Conservation (phyloP, 2,329 filamentous ascomycete species). For the Blumeriella jaapii region DNA sequence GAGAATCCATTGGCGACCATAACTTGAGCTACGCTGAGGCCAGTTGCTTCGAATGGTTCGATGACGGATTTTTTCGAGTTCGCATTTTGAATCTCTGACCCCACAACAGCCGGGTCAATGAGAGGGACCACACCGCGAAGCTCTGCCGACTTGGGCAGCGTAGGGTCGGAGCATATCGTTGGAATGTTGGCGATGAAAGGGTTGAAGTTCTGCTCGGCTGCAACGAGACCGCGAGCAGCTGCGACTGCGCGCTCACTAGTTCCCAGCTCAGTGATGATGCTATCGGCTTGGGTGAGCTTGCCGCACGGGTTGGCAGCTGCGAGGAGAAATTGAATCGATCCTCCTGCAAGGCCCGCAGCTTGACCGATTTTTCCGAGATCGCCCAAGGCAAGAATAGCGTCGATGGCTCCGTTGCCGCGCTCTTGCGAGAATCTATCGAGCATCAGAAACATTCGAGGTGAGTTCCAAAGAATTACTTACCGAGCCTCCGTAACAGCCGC, state of each 20-base stretch:
- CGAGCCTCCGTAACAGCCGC: constrained; percentile 24
- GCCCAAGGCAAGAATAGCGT: constrained; percentile 40
- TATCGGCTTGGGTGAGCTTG: constrained; percentile 53
- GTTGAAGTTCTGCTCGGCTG: constrained; percentile 65
- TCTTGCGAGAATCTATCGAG: constrained; percentile 49
- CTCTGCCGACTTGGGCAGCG: constrained; percentile 46
- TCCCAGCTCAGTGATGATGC: constrained; percentile 51
- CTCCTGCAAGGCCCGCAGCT: constrained; percentile 52
- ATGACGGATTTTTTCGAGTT: constrained; percentile 41
- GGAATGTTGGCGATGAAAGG: constrained; percentile 48
- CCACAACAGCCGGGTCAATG: constrained; percentile 51
- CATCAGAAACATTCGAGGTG: too few relatives aligned
- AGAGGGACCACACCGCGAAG: constrained; percentile 57
- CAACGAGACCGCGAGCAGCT: constrained; percentile 50
- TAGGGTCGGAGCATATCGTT: constrained; percentile 51
- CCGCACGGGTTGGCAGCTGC: constrained; percentile 54
- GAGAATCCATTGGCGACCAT: constrained; percentile 49
- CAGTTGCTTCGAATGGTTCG: constrained; percentile 44
- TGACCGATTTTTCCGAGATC: constrained; percentile 45
- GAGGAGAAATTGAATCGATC: constrained; percentile 49
- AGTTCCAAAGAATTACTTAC: constrained; percentile 9
- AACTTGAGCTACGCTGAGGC: constrained; percentile 55
- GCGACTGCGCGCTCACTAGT: constrained; percentile 46
- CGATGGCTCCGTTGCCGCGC: constrained; percentile 38
- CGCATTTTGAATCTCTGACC: constrained; percentile 46